phyloP scores from a whole-genome alignment of 2,329 filamentous ascomycete species.

The Sclerotinia sclerotiorum region DNA sequence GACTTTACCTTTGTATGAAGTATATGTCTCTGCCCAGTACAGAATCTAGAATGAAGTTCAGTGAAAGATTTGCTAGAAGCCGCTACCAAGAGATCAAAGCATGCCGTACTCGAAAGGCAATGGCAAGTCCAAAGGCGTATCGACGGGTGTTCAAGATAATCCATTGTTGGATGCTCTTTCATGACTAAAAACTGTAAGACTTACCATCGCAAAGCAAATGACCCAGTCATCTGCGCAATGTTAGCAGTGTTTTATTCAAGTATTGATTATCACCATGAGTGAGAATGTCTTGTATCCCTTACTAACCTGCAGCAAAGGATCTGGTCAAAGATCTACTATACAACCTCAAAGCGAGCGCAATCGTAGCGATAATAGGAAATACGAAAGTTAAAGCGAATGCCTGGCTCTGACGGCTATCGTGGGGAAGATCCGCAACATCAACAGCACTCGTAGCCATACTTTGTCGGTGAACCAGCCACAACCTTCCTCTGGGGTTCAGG shows the following conservation, averaged over 20 bases:
- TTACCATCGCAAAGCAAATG: slow-evolving; percentile 12
- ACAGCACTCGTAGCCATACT: neutral
- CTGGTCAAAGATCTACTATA: slow-evolving; percentile 14
- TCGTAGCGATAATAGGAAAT: slow-evolving; percentile 12
- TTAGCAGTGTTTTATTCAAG: neutral
- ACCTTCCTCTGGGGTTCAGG: neutral
- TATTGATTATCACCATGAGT: neutral
- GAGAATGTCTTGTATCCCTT: slow-evolving; percentile 39
- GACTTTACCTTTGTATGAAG: neutral
- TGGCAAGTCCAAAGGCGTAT: neutral
- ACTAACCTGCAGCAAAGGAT: slow-evolving; percentile 15
- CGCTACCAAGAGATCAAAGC: neutral
- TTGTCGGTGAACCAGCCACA: neutral
- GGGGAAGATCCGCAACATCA: slow-evolving; percentile 2
- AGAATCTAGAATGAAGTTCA: neutral
- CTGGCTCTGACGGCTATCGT: neutral
- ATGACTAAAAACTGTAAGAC: neutral
- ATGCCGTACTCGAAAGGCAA: neutral
- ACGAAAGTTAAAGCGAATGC: neutral
- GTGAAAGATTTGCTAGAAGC: neutral
- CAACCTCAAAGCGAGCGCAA: slow-evolving; percentile 7
- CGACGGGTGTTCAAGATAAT: neutral
- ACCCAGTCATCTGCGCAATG: slow-evolving; percentile 10
- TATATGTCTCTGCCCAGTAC: slow-evolving; percentile 17
- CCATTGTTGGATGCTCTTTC: neutral